phyloP scores from a whole-genome alignment of 2,329 filamentous ascomycete species.

The Cladophialophora psammophila region DNA sequence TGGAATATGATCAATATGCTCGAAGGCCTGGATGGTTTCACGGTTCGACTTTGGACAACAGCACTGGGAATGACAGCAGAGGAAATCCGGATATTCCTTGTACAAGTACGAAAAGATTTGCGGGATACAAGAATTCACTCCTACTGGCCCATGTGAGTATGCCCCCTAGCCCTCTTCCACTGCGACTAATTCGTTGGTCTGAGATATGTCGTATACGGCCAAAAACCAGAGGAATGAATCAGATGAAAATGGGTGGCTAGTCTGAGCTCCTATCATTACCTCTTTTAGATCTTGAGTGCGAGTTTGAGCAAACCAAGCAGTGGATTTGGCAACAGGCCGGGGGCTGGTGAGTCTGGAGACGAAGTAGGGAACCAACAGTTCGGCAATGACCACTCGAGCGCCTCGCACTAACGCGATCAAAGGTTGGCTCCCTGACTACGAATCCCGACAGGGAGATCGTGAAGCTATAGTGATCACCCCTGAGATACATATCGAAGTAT shows the following conservation, averaged over 20 bases:
- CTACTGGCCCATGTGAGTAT: conserved; percentile 32
- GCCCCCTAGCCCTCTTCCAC: conserved; percentile 20
- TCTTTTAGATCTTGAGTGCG: background rate
- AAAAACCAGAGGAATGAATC: conserved; percentile 11
- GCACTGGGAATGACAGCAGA: conserved; percentile 40
- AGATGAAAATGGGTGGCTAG: background rate
- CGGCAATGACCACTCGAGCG: background rate
- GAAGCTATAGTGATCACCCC: background rate
- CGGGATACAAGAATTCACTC: conserved; percentile 30
- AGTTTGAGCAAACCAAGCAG: too few species aligned
- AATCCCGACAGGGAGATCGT: background rate
- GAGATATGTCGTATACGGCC: conserved; percentile 27
- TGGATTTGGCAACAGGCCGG: too few species aligned
- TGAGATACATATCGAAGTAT: background rate
- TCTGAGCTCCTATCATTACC: background rate
- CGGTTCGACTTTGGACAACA: conserved; percentile 39
- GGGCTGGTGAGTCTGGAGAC: too few species aligned
- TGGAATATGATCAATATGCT: conserved; percentile 37
- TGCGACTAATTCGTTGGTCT: conserved; percentile 36
- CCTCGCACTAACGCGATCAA: background rate
- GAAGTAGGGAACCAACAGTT: background rate
- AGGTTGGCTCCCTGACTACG: background rate
- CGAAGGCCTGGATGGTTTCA: conserved; percentile 41
- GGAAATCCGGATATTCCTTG: conserved; percentile 38
- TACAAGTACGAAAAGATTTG: conserved; percentile 36